Evolutionary conservation across 805 yeast species (phyloP).

Genomic region (Priceomyces haplophilus): DNA sequence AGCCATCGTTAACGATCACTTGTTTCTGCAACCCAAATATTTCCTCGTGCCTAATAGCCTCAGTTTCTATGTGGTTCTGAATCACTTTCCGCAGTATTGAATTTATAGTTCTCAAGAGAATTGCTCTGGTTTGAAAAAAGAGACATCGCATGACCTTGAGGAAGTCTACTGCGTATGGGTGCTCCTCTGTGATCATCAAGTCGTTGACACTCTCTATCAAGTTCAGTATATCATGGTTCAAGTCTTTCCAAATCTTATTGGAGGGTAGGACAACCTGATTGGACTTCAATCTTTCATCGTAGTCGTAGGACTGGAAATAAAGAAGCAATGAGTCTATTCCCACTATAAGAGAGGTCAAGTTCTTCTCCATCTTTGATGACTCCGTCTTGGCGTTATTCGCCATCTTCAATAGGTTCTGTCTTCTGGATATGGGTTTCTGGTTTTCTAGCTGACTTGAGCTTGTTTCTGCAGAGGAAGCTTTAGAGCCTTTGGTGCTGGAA

Average conservation of each 20-base stretch:
- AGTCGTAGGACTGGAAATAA: conserved; percentile 26
- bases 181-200: conserved; percentile 3
- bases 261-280: conserved; percentile 24
- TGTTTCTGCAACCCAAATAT: conserved; percentile 25
- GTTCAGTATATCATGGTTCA: conserved; percentile 20
- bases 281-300: conserved; percentile 29
- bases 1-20: conserved; percentile 21
- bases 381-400: conserved; percentile 17
- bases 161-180: conserved; percentile 8
- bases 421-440: conserved; percentile 7
- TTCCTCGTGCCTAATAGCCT: conserved; percentile 9
- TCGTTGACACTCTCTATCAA: conserved; percentile 5
- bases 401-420: conserved; percentile 19
- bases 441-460: not conserved
- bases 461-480: not conserved
- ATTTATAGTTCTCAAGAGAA: conserved; percentile 31
- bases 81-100: conserved; percentile 21
- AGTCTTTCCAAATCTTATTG: conserved; percentile 29
- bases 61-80: conserved; percentile 17
- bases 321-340: conserved; percentile 27
- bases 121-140: conserved; percentile 27
- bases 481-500: not conserved
- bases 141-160: conserved; percentile 24
- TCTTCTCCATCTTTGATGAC: conserved; percentile 16
- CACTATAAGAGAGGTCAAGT: conserved; percentile 20